phyloP scores from a whole-genome alignment of 768 basidiomycete genomes.

The Xerocomus spinulosus region DNA sequence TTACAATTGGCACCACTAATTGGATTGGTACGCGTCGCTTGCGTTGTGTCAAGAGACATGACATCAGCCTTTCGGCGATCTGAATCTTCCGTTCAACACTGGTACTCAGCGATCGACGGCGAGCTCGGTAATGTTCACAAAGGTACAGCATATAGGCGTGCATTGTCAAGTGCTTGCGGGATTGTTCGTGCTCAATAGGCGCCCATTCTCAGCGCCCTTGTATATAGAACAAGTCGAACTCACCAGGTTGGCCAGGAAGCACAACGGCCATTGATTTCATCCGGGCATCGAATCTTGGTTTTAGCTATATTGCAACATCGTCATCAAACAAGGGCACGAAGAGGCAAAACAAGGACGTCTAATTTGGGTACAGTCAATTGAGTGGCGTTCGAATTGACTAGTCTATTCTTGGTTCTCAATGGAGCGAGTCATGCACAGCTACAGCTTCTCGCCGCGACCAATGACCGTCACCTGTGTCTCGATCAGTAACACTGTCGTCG shows the following conservation, averaged over 20 bases:
- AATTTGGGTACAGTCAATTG: constrained; percentile 4
- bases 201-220: neutral
- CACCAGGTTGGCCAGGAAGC: neutral
- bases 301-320: constrained; percentile 3
- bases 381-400: constrained; percentile 7
- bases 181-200: no score
- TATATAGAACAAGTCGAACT: neutral
- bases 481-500: constrained; percentile 4
- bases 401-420: neutral
- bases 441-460: constrained; percentile 48
- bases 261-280: neutral
- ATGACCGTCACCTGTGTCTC: constrained; percentile 49
- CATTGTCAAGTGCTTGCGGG: no score
- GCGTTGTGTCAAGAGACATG: neutral
- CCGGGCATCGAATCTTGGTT: neutral
- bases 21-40: no score
- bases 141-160: no score
- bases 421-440: constrained; percentile 3
- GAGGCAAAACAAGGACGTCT: neutral
- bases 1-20: no score
- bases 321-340: neutral
- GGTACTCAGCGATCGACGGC: neutral
- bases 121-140: neutral
- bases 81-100: neutral
- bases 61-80: neutral